Evolutionary conservation across 768 basidiomycete genomes (phyloP).

Genomic region (Botryobasidium botryosum): DNA sequence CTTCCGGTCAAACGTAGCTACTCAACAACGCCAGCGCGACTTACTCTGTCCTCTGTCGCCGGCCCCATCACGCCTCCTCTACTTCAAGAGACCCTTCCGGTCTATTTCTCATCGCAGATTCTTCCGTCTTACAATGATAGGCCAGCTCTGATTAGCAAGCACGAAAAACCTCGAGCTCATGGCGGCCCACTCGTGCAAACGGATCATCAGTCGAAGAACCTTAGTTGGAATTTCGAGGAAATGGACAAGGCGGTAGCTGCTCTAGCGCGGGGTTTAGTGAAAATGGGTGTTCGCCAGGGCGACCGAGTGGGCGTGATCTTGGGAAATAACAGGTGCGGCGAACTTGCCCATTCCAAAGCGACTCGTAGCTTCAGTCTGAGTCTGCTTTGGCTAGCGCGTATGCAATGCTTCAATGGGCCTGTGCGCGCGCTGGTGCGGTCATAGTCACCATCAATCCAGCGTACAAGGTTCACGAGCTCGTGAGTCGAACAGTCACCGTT

Average conservation of each 20-base stretch:
- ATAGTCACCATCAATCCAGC: slow-evolving; percentile 74
- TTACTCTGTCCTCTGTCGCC: slow-evolving; percentile 37
- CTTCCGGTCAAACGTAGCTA: background rate
- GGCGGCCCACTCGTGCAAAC: slow-evolving; percentile 46
- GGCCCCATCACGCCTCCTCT: slow-evolving; percentile 42
- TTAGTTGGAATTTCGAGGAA: slow-evolving; percentile 61
- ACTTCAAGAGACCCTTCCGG: slow-evolving; percentile 35
- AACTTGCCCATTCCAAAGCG: background rate
- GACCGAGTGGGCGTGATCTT: slow-evolving; percentile 67
- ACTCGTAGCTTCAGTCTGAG: background rate
- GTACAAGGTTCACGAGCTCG: slow-evolving; percentile 54
- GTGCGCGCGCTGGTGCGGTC: slow-evolving; percentile 69
- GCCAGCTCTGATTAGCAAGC: slow-evolving; percentile 47
- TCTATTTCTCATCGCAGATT: slow-evolving; percentile 44
- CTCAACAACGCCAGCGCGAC: background rate
- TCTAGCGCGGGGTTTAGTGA: slow-evolving; percentile 49
- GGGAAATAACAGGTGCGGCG: slow-evolving; percentile 63
- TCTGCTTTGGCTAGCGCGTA: slow-evolving; percentile 37
- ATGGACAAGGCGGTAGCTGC: slow-evolving; percentile 49
- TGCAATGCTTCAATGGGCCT: slow-evolving; percentile 71
- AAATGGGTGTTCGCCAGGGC: slow-evolving; percentile 53
- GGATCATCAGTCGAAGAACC: slow-evolving; percentile 30
- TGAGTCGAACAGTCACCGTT: slow-evolving; percentile 21
- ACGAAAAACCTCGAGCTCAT: slow-evolving; percentile 39
- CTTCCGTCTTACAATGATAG: slow-evolving; percentile 30